These are phyloP conservation scores for Aspergillus cavernicola DNA, from an alignment of 495 filamentous ascomycete genomes.

Conservation along the genomic window DNA sequence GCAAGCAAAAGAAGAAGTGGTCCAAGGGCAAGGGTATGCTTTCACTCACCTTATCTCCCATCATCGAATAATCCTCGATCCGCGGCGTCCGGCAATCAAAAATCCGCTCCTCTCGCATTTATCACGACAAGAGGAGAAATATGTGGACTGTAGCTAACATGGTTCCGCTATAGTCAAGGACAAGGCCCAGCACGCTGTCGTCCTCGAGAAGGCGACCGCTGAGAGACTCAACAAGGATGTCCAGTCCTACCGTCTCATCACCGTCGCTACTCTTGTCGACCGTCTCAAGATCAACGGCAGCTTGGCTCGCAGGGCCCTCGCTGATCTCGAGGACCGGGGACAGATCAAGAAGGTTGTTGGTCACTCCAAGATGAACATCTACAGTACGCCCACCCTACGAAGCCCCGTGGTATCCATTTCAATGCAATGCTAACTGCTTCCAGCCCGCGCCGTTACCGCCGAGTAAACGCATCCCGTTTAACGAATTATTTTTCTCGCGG, in stretches of 20 bases:
- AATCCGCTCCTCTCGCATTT: not conserved
- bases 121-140: not conserved
- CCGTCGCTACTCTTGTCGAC: constrained; percentile 96
- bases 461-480: constrained; percentile 42
- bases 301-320: constrained; percentile 82
- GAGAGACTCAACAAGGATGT: constrained; percentile 92
- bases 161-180: constrained; percentile 87
- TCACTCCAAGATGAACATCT: constrained; percentile 96
- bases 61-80: constrained; percentile 16
- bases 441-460: constrained; percentile 49
- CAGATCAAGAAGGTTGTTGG: constrained; percentile 97
- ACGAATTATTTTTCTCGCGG: constrained; percentile 36
- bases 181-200: constrained; percentile 96
- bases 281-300: constrained; percentile 99
- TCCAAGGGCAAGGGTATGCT: constrained; percentile 95
- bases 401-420: too few species aligned
- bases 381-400: constrained; percentile 62
- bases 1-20: constrained; percentile 86
- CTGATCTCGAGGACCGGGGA: constrained; percentile 95
- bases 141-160: constrained; percentile 22
- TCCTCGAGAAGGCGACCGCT: constrained; percentile 65
- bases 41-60: constrained; percentile 19
- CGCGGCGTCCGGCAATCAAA: not conserved
- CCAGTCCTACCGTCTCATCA: constrained; percentile 99
- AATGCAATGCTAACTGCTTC: constrained; percentile 24